phyloP scores from a whole-genome alignment of 306 rosid genomes.

The Pueraria montana region DNA sequence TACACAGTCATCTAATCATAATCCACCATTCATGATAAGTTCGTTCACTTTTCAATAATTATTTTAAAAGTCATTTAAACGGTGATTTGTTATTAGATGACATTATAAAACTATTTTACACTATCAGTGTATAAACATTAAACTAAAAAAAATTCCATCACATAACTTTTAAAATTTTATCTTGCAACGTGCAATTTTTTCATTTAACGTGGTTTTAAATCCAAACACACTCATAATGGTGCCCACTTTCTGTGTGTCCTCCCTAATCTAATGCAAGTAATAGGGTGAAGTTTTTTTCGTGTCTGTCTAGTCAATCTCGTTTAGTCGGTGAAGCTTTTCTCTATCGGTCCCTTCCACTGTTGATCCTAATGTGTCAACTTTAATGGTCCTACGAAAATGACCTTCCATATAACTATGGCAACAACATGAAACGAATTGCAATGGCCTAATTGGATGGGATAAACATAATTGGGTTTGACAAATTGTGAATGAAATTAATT shows the following conservation, averaged over 20 bases:
- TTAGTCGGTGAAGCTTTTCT: slow-evolving; percentile 41
- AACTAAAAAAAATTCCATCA: too few relatives aligned
- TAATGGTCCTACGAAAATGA: slow-evolving; percentile 19
- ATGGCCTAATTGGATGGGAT: slow-evolving; percentile 39
- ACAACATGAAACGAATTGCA: slow-evolving; percentile 36
- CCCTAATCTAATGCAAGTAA: slow-evolving; percentile 21
- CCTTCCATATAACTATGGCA: slow-evolving; percentile 8
- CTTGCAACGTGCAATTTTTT: too few relatives aligned
- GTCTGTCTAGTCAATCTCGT: slow-evolving; percentile 44
- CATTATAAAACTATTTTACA: too few relatives aligned
- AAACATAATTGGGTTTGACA: neutral
- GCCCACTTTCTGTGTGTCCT: slow-evolving; percentile 13
- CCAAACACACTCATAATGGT: too few relatives aligned
- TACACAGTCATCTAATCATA: too few relatives aligned
- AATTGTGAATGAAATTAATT: neutral
- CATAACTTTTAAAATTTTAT: too few relatives aligned
- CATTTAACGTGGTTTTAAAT: too few relatives aligned
- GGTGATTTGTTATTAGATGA: too few relatives aligned
- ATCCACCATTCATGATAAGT: too few relatives aligned
- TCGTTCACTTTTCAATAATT: too few relatives aligned
- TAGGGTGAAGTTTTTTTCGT: slow-evolving; percentile 31
- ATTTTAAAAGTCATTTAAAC: too few relatives aligned
- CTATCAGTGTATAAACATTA: too few relatives aligned
- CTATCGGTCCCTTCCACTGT: slow-evolving; percentile 5
- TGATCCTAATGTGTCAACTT: slow-evolving; percentile 31